Conservation (phyloP, 2,329 filamentous ascomycete species). For the Scedosporium aurantiacum region DNA sequence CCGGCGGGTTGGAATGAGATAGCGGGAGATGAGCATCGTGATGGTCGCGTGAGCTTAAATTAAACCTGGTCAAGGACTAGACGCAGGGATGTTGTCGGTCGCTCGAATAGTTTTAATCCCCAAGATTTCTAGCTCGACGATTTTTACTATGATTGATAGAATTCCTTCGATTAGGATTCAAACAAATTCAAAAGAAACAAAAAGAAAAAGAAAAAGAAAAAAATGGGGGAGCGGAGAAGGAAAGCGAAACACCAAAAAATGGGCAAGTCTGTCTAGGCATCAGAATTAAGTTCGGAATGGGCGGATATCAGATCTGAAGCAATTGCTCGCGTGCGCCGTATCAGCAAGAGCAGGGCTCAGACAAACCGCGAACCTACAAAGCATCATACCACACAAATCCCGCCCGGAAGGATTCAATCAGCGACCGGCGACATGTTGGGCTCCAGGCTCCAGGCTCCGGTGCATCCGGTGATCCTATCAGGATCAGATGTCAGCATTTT, state of each 20-base stretch:
- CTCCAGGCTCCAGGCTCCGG: too few species aligned
- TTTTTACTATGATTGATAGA: too few species aligned
- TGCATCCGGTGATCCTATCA: too few species aligned
- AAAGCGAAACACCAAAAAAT: background rate
- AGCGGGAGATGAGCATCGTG: constrained; percentile 2
- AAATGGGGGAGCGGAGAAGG: background rate
- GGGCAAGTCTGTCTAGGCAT: background rate
- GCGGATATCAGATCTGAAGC: background rate
- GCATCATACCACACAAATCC: too few species aligned
- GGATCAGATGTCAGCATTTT: background rate
- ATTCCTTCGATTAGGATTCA: too few species aligned
- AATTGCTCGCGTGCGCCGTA: background rate
- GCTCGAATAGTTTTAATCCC: background rate
- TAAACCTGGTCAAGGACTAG: background rate
- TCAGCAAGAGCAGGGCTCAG: constrained; percentile 11
- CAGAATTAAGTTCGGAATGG: background rate
- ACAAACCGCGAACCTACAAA: constrained; percentile 26
- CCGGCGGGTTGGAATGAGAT: background rate
- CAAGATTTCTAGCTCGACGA: background rate
- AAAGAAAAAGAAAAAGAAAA: background rate
- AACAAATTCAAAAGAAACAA: background rate
- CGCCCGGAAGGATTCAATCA: constrained; percentile 1
- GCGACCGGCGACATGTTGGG: too few species aligned
- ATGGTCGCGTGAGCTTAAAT: background rate
- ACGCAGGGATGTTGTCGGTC: background rate